Evolutionary conservation across 1,139 yeast genomes (phyloP).

Genomic region (Candida tropicalis): DNA sequence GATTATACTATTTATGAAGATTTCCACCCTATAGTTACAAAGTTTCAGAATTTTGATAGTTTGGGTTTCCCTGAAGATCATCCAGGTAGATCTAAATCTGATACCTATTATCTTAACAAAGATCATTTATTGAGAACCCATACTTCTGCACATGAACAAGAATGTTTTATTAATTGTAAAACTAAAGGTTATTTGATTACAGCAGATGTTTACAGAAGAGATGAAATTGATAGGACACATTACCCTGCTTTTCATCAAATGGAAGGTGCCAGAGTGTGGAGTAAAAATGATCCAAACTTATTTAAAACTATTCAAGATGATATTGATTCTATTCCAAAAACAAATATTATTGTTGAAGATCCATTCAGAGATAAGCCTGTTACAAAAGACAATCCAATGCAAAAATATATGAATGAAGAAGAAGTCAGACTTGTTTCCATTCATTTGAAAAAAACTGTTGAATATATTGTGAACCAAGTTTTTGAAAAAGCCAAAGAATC

Average conservation of each 20-base stretch:
- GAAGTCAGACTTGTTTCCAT: conserved; percentile 71
- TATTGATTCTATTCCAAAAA: conserved; percentile 65
- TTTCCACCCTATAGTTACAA: conserved; percentile 82
- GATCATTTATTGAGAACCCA: conserved; percentile 80
- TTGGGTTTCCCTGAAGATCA: conserved; percentile 91
- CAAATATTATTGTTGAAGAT: conserved; percentile 78
- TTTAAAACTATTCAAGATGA: conserved; percentile 52
- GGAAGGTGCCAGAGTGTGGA: conserved; percentile 96
- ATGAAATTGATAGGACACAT: conserved; percentile 93
- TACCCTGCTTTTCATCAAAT: conserved; percentile 97
- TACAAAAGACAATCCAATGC: conserved; percentile 75
- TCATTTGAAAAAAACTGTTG: conserved; percentile 86
- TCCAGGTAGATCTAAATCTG: conserved; percentile 91
- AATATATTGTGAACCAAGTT: conserved; percentile 78
- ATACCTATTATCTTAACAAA: conserved; percentile 85
- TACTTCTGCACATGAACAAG: conserved; percentile 94
- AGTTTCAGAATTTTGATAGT: conserved; percentile 83
- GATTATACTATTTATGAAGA: conserved; percentile 83
- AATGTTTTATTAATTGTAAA: conserved; percentile 64
- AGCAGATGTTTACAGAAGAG: conserved; percentile 95
- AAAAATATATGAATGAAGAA: conserved; percentile 65
- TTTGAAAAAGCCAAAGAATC: conserved; percentile 74
- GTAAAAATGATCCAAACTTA: conserved; percentile 44
- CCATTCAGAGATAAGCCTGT: conserved; percentile 49
- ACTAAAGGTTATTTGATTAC: conserved; percentile 91